Conservation (phyloP, 306 rosid species). For the Citrullus colocynthis region DNA sequence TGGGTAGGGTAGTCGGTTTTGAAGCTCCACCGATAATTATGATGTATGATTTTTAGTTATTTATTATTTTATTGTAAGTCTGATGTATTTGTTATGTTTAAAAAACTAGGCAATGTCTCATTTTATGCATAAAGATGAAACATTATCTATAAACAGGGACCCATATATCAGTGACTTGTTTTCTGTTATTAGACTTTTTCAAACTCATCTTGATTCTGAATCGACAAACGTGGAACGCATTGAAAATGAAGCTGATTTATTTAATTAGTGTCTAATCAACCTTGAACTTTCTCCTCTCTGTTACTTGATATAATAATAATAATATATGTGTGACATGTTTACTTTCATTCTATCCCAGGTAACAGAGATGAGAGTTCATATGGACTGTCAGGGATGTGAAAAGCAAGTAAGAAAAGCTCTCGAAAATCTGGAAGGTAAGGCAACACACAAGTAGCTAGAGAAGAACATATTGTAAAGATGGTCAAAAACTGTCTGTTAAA, state of each 20-base stretch:
- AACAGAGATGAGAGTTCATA: constrained; percentile 47
- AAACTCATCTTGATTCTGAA: neutral
- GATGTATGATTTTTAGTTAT: too few species aligned
- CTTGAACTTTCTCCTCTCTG: neutral
- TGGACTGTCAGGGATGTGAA: constrained; percentile 66
- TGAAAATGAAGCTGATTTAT: neutral
- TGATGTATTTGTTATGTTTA: neutral
- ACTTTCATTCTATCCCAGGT: constrained; percentile 16
- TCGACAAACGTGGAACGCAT: neutral
- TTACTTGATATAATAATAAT: neutral
- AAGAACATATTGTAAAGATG: neutral
- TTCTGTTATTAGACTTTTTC: neutral
- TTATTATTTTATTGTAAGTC: too few species aligned
- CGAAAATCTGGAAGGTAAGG: constrained; percentile 31
- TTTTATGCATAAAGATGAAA: neutral
- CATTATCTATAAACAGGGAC: neutral
- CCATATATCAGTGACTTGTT: neutral
- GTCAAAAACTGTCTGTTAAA: neutral
- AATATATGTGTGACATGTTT: neutral
- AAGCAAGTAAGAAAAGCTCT: constrained; percentile 51
- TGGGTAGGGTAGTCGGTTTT: too few species aligned
- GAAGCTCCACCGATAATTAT: too few species aligned
- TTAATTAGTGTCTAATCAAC: neutral
- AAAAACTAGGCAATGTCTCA: neutral
- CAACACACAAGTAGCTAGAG: neutral